Conservation (phyloP, 2,329 filamentous ascomycete species). For the Nannizzia gypsea region DNA sequence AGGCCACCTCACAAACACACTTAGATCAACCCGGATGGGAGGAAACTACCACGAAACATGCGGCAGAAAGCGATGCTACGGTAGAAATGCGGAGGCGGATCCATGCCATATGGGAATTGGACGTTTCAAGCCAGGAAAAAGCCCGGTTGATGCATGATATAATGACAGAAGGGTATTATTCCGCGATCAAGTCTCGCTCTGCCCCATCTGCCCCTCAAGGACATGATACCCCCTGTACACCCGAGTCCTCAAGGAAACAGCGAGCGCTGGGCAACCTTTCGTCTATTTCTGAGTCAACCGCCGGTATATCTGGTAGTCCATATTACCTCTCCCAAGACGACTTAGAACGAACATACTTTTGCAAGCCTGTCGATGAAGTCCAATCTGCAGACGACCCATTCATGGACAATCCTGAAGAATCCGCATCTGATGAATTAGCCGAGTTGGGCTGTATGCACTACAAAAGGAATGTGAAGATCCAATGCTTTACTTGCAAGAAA, state of each 20-base stretch:
- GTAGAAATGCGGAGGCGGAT: slow-evolving; percentile 54
- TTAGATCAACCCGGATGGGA: background rate
- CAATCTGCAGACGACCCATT: background rate
- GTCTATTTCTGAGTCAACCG: slow-evolving; percentile 17
- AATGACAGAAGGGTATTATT: slow-evolving; percentile 56
- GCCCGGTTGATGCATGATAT: slow-evolving; percentile 59
- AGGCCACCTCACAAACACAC: background rate
- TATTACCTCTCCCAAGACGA: slow-evolving; percentile 43
- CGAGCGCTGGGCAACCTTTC: slow-evolving; percentile 21
- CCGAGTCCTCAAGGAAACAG: slow-evolving; percentile 23
- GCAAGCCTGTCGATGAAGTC: slow-evolving; percentile 21
- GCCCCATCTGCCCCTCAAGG: background rate
- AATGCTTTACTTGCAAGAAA: slow-evolving; percentile 76
- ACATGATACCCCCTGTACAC: slow-evolving; percentile 22
- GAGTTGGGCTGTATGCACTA: slow-evolving; percentile 82
- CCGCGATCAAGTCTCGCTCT: slow-evolving; percentile 26
- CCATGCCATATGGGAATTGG: slow-evolving; percentile 52
- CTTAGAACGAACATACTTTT: slow-evolving; percentile 55
- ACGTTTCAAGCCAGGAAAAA: slow-evolving; percentile 51
- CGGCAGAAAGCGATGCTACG: slow-evolving; percentile 76
- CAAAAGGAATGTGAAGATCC: slow-evolving; percentile 86
- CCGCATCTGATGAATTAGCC: slow-evolving; percentile 24
- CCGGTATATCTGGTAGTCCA: slow-evolving; percentile 21
- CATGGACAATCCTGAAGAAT: slow-evolving; percentile 4
- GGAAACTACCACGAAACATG: slow-evolving; percentile 10